Evolutionary conservation across 2,329 filamentous ascomycete genomes (phyloP).

Genomic region (Cordyceps tenuipes): DNA sequence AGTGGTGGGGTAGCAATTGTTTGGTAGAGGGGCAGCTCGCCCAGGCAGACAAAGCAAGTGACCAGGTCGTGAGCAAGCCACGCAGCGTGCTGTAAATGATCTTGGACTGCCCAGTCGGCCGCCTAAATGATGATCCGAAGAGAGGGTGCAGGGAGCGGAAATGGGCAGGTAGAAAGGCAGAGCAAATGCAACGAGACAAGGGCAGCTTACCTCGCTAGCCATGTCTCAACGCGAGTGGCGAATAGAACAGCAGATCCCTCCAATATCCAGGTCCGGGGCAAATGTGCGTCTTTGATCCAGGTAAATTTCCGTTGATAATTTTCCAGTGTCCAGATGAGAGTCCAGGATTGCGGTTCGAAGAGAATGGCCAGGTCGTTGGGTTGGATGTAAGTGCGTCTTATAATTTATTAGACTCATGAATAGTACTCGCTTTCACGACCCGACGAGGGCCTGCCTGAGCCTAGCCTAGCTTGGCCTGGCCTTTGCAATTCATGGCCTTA

Average conservation of each 20-base stretch:
- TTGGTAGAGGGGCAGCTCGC: not conserved
- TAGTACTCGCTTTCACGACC: not conserved
- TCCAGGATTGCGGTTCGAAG: not conserved
- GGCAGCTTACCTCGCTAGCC: slow-evolving; percentile 9
- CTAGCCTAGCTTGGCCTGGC: not conserved
- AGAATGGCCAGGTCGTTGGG: not conserved
- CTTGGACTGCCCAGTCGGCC: not conserved
- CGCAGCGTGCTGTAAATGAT: not conserved
- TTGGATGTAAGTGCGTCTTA: not conserved
- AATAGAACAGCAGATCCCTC: not conserved
- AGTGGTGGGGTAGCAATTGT: slow-evolving; percentile 3
- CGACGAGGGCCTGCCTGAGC: not conserved
- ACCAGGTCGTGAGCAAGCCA: not conserved
- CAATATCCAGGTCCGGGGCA: not conserved
- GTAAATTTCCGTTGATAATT: not conserved
- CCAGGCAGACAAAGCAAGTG: not conserved
- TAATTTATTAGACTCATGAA: not conserved
- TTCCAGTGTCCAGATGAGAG: not conserved
- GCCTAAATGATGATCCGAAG: not conserved
- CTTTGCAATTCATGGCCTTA: not conserved
- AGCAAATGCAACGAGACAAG: not conserved
- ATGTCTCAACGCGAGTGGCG: not conserved
- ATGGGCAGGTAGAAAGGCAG: not conserved
- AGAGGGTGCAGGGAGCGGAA: not conserved
- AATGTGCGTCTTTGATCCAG: not conserved